These are phyloP conservation scores for Quercus glauca DNA, from an alignment of 306 rosid species.

Conservation along the genomic window DNA sequence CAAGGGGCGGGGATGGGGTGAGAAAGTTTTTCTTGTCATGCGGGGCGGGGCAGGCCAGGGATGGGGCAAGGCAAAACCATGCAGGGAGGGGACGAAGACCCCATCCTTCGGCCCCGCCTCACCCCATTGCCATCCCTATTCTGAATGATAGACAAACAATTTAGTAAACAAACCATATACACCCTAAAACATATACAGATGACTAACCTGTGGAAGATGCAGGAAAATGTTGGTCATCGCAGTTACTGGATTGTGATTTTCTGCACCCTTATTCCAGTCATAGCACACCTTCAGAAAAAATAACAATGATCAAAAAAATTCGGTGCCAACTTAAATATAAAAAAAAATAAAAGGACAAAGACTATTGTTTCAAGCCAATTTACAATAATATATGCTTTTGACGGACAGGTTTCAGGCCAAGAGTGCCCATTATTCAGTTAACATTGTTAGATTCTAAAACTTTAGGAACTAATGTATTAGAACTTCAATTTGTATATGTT, in stretches of 20 bases:
- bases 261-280: slow-evolving; percentile 91
- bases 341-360: not conserved
- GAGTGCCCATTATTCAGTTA: not conserved
- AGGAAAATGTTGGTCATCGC: slow-evolving; percentile 64
- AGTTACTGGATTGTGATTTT: slow-evolving; percentile 75
- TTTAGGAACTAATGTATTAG: too few relatives aligned
- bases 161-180: not conserved
- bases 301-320: not conserved
- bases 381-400: not conserved
- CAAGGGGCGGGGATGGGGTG: too few relatives aligned
- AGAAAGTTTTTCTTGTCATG: too few relatives aligned
- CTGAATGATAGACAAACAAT: slow-evolving; percentile 1
- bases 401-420: not conserved
- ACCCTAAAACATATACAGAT: not conserved
- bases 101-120: too few relatives aligned
- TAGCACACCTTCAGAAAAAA: slow-evolving; percentile 58
- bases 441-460: not conserved
- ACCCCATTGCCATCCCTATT: too few relatives aligned
- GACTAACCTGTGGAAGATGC: slow-evolving; percentile 66
- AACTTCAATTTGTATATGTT: too few relatives aligned
- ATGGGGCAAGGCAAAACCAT: too few relatives aligned
- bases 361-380: not conserved
- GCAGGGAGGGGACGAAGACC: too few relatives aligned
- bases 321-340: not conserved
- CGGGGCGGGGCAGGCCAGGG: too few relatives aligned